Evolutionary conservation across 441 rosid genomes (phyloP).

Genomic region (Adansonia gregorii): DNA sequence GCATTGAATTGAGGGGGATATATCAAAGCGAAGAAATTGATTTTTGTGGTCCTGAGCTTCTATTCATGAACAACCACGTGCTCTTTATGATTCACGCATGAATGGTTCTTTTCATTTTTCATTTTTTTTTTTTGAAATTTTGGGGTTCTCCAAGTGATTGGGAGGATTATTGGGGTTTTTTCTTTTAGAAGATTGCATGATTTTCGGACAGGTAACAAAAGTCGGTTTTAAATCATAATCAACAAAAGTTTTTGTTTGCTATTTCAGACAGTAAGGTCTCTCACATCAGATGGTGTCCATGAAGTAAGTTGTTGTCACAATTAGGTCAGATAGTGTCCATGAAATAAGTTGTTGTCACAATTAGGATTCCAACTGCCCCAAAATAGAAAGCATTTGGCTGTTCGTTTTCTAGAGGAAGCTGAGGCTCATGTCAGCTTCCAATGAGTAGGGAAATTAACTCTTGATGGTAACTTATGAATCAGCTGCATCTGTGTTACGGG

Average conservation of each 20-base stretch:
- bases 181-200: not conserved
- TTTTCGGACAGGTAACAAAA: not conserved
- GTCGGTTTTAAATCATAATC: constrained; percentile 20
- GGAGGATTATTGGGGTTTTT: not conserved
- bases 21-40: not conserved
- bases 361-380: not conserved
- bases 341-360: not conserved
- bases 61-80: constrained; percentile 12
- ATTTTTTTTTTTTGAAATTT: not conserved
- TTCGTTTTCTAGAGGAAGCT: not conserved
- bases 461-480: not conserved
- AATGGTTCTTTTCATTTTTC: too few species aligned
- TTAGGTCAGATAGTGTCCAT: not conserved
- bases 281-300: not conserved
- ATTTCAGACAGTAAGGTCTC: not conserved
- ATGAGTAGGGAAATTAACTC: not conserved
- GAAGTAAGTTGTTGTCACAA: not conserved
- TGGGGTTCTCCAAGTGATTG: not conserved
- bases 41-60: not conserved
- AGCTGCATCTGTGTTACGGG: constrained; percentile 2
- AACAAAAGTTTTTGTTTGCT: not conserved
- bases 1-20: not conserved
- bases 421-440: not conserved
- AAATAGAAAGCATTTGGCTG: not conserved
- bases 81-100: not conserved